phyloP scores from a whole-genome alignment of 768 basidiomycete species.

The Lactarius indigo region DNA sequence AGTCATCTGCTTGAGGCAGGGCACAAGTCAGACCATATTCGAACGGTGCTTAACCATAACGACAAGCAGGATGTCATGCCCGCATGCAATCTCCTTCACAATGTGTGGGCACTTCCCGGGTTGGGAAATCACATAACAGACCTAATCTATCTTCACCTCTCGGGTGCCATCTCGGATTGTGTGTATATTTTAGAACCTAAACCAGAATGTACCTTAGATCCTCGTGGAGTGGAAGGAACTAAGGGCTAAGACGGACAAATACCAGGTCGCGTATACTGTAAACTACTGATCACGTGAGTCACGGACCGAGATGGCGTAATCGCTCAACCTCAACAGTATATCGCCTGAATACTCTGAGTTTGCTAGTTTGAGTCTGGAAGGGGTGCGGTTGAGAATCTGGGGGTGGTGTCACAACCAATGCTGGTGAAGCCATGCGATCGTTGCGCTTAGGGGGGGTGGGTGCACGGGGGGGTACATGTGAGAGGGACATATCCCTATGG shows the following conservation, averaged over 20 bases:
- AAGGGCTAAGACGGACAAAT: no score
- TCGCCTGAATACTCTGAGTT: background rate
- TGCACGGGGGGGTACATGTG: background rate
- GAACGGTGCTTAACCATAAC: background rate
- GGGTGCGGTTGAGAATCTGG: background rate
- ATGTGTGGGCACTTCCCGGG: background rate
- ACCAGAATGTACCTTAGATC: no score
- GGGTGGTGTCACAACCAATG: no score
- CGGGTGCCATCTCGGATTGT: background rate
- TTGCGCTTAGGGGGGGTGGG: background rate
- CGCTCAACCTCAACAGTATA: no score
- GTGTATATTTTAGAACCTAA: no score
- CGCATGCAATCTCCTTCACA: background rate
- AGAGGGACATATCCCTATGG: background rate
- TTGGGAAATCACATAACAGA: background rate
- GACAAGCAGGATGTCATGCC: constrained; percentile 7
- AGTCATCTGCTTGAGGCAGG: background rate
- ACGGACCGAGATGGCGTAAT: no score
- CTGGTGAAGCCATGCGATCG: background rate
- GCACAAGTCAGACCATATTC: background rate
- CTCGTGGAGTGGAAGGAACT: no score
- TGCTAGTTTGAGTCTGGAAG: background rate
- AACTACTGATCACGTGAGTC: no score
- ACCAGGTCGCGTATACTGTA: no score
- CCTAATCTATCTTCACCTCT: background rate